Base-by-base conservation (phyloP, 2,329 filamentous ascomycete genomes). In the Phyllosticta citribraziliensis region DNA sequence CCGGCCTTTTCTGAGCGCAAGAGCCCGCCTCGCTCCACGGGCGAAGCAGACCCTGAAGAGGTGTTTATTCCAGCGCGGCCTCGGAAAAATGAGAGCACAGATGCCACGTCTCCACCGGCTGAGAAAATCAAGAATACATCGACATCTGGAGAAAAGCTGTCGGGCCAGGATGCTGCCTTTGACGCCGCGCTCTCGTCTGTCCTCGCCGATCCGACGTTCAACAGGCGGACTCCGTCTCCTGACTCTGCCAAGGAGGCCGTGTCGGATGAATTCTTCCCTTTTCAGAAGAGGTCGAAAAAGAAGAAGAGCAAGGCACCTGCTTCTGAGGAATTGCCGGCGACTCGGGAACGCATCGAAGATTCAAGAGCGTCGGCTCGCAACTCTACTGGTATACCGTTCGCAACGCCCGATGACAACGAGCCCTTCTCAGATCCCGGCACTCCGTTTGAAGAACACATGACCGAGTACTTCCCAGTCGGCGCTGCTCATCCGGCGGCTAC, bases 141-240 rank as follows among this genome's bases (percentile, higher is more conserved):
- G 6, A 17, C n/a, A n/a, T 4, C 40, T 47, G 40, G n/a, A n/a
- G 40, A 19, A 33, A 24, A 58, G 10, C 6, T n/a, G 30, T 33
- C 52, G 5, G 20, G 20, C 12, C 58, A 60, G 40, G 51, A 55
- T 47, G 8, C 62, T 3, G 60, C 65, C 57, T 67, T 76, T 20
- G 66, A 73, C 40, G 69, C 70, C 25, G 70, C 75, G 2, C 66
- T 76, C 55, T 70, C 73, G 27, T 56, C 72, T 75, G 63, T 74
- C 66, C 64, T 73, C 64, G 70, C 74, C 63, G 68, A 75, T 66
- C 65, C 72, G 1, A 63, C 70, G 3, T 74, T 76, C 60, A 55
- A 58, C n/a, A 56, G 58, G 6, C 33, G 60, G 17, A 57, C 55
- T 10, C 52, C 52, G 0, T 62, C 60, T 0, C 60, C 56, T 2